Evolutionary conservation across 2,329 filamentous ascomycete genomes (phyloP), one percentile per base, ranked within the genome.

Genomic region (Stagonosporopsis vannaccii): DNA sequence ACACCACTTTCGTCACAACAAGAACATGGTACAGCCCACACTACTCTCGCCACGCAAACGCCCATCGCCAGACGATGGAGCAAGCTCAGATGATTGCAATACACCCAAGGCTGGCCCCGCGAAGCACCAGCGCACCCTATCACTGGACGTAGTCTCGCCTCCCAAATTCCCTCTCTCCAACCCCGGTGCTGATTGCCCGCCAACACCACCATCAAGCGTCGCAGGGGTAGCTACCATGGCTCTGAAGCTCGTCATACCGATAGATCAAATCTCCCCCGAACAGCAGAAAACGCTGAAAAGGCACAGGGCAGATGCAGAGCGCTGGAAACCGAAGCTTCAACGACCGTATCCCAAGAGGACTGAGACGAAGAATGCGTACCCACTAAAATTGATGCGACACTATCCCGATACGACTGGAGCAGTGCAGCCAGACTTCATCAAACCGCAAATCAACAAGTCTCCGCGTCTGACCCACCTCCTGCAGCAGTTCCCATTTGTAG

Each of bases 311-410:
- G 58, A 65, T n/a, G 65, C 69, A 7, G 57, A 51, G 15, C 58
- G 61, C 19, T 66, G 66, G 63, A 47, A 44, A 22, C 42, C 59
- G 0, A 68, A 69, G 36, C 62, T 69, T 0, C 55, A 61, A 36
- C 46, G 58, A 9, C 53, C 64, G 0, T 62, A 53, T 15, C 68
- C 64, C 1, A 53, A 19, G 6, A 22, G 19, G 19, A 49, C 26
- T 12, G 66, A 70, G 47, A 62, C 69, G 23, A 63, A 49, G 3
- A 43, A 58, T 3, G 62, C 66, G 1, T 70, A 70, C 45, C 45
- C 49, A 1, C 46, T 60, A n/a, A 71, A 72, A 48, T 58, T 68
- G 7, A 60, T 68, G 58, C 52, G 67, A 9, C 68, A 72, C 48
- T 67, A 71, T 51, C 56, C 60, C 2, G 36, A 50, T 13, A 12